Evolutionary conservation across 768 basidiomycete species (phyloP).

Genomic region (Mycena vulgaris): DNA sequence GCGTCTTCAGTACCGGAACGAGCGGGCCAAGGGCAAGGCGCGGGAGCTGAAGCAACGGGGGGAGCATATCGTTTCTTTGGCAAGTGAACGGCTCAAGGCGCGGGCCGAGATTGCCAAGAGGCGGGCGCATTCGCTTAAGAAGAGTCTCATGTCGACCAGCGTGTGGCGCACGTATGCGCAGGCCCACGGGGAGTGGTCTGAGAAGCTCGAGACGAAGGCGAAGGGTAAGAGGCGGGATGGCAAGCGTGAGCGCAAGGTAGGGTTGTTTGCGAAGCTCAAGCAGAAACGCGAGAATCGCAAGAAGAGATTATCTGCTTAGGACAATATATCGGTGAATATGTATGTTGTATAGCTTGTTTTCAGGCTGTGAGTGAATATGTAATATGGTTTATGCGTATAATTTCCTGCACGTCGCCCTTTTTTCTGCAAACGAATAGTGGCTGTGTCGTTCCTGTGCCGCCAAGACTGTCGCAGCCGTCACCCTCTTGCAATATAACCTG

Average conservation of each 20-base stretch:
- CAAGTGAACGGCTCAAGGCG: slow-evolving; percentile 58
- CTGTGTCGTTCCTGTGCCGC: no score
- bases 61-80: slow-evolving; percentile 59
- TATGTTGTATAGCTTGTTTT: slow-evolving; percentile 23
- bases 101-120: slow-evolving; percentile 60
- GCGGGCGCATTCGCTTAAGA: slow-evolving; percentile 58
- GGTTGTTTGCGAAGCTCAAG: slow-evolving; percentile 38
- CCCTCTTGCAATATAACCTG: no score
- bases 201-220: slow-evolving; percentile 37
- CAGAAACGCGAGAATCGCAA: slow-evolving; percentile 32
- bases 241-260: slow-evolving; percentile 23
- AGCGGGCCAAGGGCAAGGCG: slow-evolving; percentile 67
- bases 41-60: slow-evolving; percentile 67
- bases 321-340: slow-evolving; percentile 32
- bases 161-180: slow-evolving; percentile 50
- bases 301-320: slow-evolving; percentile 24
- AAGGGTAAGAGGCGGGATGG: slow-evolving; percentile 19
- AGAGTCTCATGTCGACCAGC: slow-evolving; percentile 52
- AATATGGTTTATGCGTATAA: slow-evolving; percentile 23
- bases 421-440: no score
- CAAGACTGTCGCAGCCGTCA: no score
- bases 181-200: slow-evolving; percentile 51
- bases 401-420: no score
- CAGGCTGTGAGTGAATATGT: slow-evolving; percentile 21
- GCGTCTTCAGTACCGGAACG: slow-evolving; percentile 63